A percentile compares a stretch with the other conserved stretches of the same genome.
These are phyloP conservation scores for Vaccinium vitisidaea DNA, from an alignment of 148 eudicot species.

Conservation along the genomic window DNA sequence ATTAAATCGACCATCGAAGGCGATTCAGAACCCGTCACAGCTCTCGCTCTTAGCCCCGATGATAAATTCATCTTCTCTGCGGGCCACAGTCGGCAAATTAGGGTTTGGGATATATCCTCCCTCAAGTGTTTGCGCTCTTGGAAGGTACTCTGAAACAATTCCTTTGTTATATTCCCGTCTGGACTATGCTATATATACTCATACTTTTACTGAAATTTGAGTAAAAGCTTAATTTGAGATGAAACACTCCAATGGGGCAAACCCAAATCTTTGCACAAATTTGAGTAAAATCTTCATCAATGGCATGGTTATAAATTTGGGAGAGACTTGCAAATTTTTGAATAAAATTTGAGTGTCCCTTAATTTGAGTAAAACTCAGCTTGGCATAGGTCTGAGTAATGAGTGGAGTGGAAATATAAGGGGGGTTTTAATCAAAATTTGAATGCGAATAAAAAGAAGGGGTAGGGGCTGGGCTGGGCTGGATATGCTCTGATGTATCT, in stretches of 20 bases:
- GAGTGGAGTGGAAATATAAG: neutral
- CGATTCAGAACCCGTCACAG: slow-evolving; percentile 72
- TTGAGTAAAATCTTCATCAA: neutral
- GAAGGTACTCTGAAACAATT: slow-evolving; percentile 51
- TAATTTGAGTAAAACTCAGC: neutral
- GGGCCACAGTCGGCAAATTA: slow-evolving; percentile 74
- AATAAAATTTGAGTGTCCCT: neutral
- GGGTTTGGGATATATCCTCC: slow-evolving; percentile 84
- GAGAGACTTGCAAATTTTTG: neutral
- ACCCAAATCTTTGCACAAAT: neutral
- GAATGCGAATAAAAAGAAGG: neutral
- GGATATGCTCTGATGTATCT: neutral
- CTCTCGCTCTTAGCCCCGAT: slow-evolving; percentile 67
- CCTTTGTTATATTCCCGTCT: neutral
- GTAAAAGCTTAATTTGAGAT: neutral
- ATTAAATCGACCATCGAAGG: slow-evolving; percentile 74
- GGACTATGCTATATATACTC: neutral
- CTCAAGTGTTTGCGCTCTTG: slow-evolving; percentile 80
- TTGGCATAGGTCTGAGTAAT: neutral
- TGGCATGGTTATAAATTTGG: neutral
- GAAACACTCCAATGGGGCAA: neutral
- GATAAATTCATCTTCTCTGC: slow-evolving; percentile 66
- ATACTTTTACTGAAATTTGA: neutral
- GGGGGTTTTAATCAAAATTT: neutral
- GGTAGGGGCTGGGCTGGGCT: neutral